Evolutionary conservation across 768 basidiomycete species (phyloP), one percentile per base, ranked within the genome.

Genomic region (Auricularia cornea): DNA sequence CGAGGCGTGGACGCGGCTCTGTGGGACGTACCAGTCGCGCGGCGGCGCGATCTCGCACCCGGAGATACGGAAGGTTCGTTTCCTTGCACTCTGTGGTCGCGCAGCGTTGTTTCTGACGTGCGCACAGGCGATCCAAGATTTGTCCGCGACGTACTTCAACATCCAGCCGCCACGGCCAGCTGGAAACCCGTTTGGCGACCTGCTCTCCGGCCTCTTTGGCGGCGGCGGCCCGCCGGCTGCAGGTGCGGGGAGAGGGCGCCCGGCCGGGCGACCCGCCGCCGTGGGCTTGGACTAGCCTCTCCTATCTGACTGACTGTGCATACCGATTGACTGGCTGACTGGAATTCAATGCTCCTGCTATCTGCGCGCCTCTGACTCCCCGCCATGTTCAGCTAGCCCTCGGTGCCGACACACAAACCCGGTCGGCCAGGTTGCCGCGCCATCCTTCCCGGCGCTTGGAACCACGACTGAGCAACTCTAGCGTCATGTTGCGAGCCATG

Each of bases 171-270:
- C 92, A 60, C 80, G 87, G 63, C 74, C 76, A 62, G 81, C 84
- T 12, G 84, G 79, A 6, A 96, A 96, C 71, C 89, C 95, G 4
- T 74, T 98, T 59, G 90, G 88, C 31, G 92, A 94, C 31, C 89
- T 98, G 81, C 76, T 98, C 74, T 91, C 93, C 3, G 87, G 88
- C 3, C 77, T 98, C 72, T 89, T 98, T 64, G 94, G 94, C 30
- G 92, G 92, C 6, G 82, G 82, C 2, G 69, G 62, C 30, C 62
- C 66, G 12, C 59, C 61, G 4, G 44, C 54, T 57, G 54, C 26
- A 16, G 44, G 44, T 18, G 44, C 23, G 32, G 20, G 28, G 16
- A 62, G 26, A 62, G 48, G 41, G 59, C 62, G 29, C 28, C 62
- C 26, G 41, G 12, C 20, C 54, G 62, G 23, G 31, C 35, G 35